Percentiles rank a stretch among this genome's conserved stretches.
These are phyloP conservation scores for peach (Prunus persica) DNA, from an alignment of 306 rosid species.

Conservation along the genomic window Prunus_persica_NCBIv2 NC_034015.1:7637001-7637500, in stretches of 20 bases:
- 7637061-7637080: no score
- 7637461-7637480: background rate
- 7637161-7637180: no score
- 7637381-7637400: conserved; percentile 17
- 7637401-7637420: conserved; percentile 20
- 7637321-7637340: background rate
- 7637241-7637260: conserved; percentile 7
- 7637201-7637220: no score
- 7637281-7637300: conserved; percentile 24
- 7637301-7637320: conserved; percentile 34
- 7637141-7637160: no score
- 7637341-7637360: background rate
- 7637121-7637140: no score
- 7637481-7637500: no score
- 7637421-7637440: conserved; percentile 47
- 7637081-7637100: no score
- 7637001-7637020: no score
- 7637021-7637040: no score
- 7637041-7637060: no score
- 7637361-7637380: conserved; percentile 10
- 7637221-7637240: background rate
- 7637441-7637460: conserved; percentile 41
- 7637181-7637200: no score
- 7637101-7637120: no score
- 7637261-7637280: conserved; percentile 20